Evolutionary conservation across 495 filamentous ascomycete genomes (phyloP), one percentile per base, ranked within the genome.

Genomic region (Neurospora sp.): DNA sequence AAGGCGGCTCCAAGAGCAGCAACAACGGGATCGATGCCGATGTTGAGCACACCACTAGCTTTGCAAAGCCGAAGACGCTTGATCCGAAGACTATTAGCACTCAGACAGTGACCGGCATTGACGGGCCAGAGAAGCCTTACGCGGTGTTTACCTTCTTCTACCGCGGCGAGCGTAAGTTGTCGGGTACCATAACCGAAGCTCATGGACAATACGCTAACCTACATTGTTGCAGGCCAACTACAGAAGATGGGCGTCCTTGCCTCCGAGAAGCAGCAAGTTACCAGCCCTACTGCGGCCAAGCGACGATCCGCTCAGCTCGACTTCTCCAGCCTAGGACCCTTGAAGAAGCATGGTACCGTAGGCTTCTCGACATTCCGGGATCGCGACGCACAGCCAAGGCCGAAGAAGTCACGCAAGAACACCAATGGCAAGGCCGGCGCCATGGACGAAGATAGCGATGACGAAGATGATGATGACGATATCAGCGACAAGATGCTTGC

Each of bases 131-230:
- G 72, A 93, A 93, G 81, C 96, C 97, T 18, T 99, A 97, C 84
- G 96, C 96, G 2, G 91, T 92, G 12, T 99, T 99, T 81, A 97
- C 97, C 6, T 99, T 99, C 80, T 93, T 98, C 85, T 99, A 99
- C 80, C 89, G 96, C 72, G 96, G 96, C 79, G 93, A 97, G 82
- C 91, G 96, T 97, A 85, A 86, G 94, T 89, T 62, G 12, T 70
- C 18, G 31, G 20, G 39, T 71, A 66, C 27, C 54, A 16, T 9
- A 9, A 18, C 54, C 12, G 27, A 18, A 66, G 54, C 27, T 0
- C 27, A 62, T 0, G 18, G 14, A 62, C 27, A 66, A 23, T 62
- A 40, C 39, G 42, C 74, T 75, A 44, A 75, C 39, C n/a, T 27
- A 77, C 42, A 72, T 76, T 79, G 70, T 11, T 71, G 3, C 75